These are phyloP conservation scores for Kwoniella newhampshirensis DNA, from an alignment of 768 basidiomycete species.

Conservation along the genomic window DNA sequence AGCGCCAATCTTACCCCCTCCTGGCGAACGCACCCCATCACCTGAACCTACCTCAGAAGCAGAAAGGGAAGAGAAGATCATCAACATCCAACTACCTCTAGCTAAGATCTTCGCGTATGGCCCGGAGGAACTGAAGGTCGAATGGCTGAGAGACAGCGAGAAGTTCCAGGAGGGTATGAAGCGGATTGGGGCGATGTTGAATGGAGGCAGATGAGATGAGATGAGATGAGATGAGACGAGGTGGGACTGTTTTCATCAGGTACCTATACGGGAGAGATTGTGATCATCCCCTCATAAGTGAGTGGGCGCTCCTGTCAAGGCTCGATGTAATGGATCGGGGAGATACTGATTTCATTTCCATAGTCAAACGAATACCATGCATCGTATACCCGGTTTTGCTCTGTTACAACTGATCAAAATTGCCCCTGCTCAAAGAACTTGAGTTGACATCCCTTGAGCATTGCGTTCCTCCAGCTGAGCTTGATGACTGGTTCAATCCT, in stretches of 20 bases:
- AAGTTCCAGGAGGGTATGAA: conserved; percentile 34
- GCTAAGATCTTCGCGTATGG: conserved; percentile 30
- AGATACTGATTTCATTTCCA: too few relatives aligned
- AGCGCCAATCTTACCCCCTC: background rate
- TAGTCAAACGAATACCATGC: conserved; percentile 3
- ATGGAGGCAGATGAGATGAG: conserved; percentile 26
- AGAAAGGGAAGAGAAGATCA: background rate
- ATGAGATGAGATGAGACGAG: background rate
- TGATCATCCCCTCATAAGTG: too few relatives aligned
- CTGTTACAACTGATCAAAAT: background rate
- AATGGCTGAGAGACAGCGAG: conserved; percentile 34
- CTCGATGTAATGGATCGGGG: too few relatives aligned
- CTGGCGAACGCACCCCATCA: background rate
- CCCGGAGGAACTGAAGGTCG: conserved; percentile 36
- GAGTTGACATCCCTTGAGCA: too few relatives aligned
- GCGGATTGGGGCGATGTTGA: conserved; percentile 40
- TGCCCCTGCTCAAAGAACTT: background rate
- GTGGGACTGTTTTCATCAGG: too few relatives aligned
- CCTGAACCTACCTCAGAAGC: background rate
- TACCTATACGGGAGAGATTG: too few relatives aligned
- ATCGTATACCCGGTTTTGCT: background rate
- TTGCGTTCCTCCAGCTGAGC: too few relatives aligned
- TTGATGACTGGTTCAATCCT: too few relatives aligned
- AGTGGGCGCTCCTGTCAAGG: too few relatives aligned
- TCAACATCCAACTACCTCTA: conserved; percentile 10